Base-by-base conservation (phyloP, 2,329 filamentous ascomycete species). In the Colletotrichum filicis region DNA sequence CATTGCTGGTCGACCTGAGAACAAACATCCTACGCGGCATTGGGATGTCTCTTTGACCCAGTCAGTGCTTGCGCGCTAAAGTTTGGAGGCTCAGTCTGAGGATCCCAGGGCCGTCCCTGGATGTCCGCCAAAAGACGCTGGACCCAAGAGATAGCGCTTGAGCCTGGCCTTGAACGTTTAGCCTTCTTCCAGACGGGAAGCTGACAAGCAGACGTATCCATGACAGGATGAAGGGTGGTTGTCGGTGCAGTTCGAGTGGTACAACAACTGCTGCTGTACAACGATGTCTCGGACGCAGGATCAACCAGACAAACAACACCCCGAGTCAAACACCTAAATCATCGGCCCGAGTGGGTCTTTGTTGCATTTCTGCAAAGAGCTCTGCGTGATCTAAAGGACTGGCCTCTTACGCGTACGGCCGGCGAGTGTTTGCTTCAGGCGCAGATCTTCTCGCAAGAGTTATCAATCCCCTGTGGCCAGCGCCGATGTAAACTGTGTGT, bases 181-280 rank as follows among this genome's bases (percentile, higher is more conserved):
- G 3, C 42, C 52, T 24, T 30, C 30, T 30, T 46, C 24, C 62
- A 66, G 24, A 42, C 24, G 16, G 30, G n/a, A 42, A 35, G 22
- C 35, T 73, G 60, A 63, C 69, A 68, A 58, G 65, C 28, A 19
- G 58, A 52, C 57, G 30, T 32, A 68, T 24, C 69, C 65, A 53
- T 53, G 68, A 52, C 56, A 64, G 46, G 46, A 52, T 56, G 59
- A 49, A 53, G n/a, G 30, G 16, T 5, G 2, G 42, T 49, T 7
- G 16, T n/a, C 35, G 24, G 16, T 26, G 35, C 53, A n/a, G 24
- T 22, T 9, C 11, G 12, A 24, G 14, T 14, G 32, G 22, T n/a
- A 14, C 4, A 68, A 16, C 3, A 68, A 22, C 3, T 24, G 16
- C 59, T 73, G 55, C 46, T 37, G 70, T 65, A 49, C 49, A 46